These are phyloP conservation scores for Rhodotorula graminis DNA, from an alignment of 768 basidiomycete genomes.

Conservation along the genomic window DNA sequence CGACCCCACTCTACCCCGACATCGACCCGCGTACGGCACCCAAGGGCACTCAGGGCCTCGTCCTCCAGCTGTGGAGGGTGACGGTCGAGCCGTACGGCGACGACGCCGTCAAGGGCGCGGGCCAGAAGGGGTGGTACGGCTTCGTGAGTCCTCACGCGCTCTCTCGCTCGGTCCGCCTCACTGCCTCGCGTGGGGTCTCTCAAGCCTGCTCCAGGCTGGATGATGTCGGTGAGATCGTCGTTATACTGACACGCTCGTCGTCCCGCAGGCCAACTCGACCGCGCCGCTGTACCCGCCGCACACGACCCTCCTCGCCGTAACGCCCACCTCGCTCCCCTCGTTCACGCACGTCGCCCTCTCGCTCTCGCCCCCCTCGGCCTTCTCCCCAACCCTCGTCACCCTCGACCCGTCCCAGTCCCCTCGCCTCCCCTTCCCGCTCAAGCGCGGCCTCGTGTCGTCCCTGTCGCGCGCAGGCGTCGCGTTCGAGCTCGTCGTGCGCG, in stretches of 20 bases:
- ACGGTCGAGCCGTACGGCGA: constrained; percentile 75
- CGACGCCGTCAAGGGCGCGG: constrained; percentile 44
- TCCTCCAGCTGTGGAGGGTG: constrained; percentile 64
- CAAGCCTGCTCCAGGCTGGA: too few species aligned
- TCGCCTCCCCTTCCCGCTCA: constrained; percentile 71
- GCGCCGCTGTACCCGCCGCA: constrained; percentile 20
- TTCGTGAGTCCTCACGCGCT: constrained; percentile 56
- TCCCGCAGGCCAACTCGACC: constrained; percentile 31
- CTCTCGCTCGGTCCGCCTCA: neutral
- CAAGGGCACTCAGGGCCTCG: constrained; percentile 55
- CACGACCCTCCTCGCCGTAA: constrained; percentile 59
- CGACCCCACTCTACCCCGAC: constrained; percentile 50
- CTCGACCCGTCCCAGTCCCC: constrained; percentile 67
- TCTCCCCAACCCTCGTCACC: constrained; percentile 75
- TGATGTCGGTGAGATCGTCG: too few species aligned
- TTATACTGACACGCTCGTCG: neutral
- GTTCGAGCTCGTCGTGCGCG: constrained; percentile 62
- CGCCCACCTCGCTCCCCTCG: constrained; percentile 65
- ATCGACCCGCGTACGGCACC: constrained; percentile 56
- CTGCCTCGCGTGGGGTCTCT: too few species aligned
- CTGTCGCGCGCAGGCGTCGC: constrained; percentile 76
- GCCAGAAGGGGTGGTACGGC: constrained; percentile 58
- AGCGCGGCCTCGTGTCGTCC: constrained; percentile 73
- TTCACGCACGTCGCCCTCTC: constrained; percentile 77
- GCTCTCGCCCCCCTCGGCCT: constrained; percentile 66